Base-by-base conservation (phyloP, 768 basidiomycete genomes). In the Lentinula aciculospora region DNA sequence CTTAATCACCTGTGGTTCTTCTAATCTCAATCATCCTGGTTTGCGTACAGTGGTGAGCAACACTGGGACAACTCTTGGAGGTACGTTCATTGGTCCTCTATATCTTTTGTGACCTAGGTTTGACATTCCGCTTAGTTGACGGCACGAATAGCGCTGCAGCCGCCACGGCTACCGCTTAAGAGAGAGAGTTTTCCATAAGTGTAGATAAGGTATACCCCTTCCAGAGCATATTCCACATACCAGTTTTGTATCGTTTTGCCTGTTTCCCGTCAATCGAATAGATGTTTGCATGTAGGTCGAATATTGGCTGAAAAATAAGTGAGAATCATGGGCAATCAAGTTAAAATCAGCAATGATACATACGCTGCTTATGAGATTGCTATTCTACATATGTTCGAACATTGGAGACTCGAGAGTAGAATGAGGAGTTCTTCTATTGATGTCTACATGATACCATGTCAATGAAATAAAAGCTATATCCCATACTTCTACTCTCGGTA, bases 91-190 rank as follows among this genome's bases (percentile, higher is more conserved):
- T 9, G 2, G 12, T 50, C 1, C 13, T 36, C 49, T 32, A 3
- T 19, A 63, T 70, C 2, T 65, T 79, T 44, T 75, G 77, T 50
- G 66, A 76, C 60, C 71, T 73, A 64, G 77, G 76, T 48, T 66
- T 3, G 4, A 34, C 4, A 12, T 31, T 34, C 4, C 15, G 6
- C 4, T 40, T 67, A 55, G 62, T 74, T 47, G 49, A 69, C 25
- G 73, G 69, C 45, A 68, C 65, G 13, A 69, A 65, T n/a, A 50
- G 60, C 23, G 40, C 62, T 6, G 58, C 60, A 48, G 51, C 53
- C 23, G 17, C 64, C 15, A 49, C 66, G 27, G 44, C 68, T 5
- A 27, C 62, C 29, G 42, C 62, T 19, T 53, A 28, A 49, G n/a
- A 49, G 21, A 39, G 13, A 10, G n/a, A 32, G 17, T 50, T 48